phyloP scores from a whole-genome alignment of 2,329 filamentous ascomycete species.

The Lasiodiplodia theobromae region DNA sequence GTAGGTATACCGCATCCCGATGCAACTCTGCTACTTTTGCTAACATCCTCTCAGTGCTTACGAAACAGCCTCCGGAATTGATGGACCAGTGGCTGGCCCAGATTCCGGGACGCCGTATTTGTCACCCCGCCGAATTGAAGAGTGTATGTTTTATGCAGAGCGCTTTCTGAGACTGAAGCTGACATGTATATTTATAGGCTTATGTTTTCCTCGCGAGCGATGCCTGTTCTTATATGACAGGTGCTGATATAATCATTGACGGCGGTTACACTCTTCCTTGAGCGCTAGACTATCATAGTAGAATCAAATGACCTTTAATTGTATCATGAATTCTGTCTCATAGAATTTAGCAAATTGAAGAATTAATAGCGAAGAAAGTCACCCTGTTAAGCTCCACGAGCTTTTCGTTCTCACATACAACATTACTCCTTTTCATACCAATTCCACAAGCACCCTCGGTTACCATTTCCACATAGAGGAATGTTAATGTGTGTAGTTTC shows the following conservation, averaged over 20 bases:
- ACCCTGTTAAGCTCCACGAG: no score
- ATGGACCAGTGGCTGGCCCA: constrained; percentile 22
- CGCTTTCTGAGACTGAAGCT: not conserved
- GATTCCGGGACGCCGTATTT: constrained; percentile 19
- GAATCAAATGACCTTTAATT: no score
- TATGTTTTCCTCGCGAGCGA: constrained; percentile 29
- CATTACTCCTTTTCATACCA: no score
- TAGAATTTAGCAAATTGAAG: no score
- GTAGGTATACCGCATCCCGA: not conserved
- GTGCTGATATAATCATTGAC: constrained; percentile 20
- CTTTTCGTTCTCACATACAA: no score
- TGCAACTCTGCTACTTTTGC: not conserved
- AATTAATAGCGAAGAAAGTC: no score
- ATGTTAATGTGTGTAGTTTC: no score
- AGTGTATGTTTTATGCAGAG: not conserved
- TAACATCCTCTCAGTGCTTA: not conserved
- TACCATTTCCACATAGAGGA: no score
- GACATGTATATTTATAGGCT: not conserved
- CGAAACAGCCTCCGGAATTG: constrained; percentile 14
- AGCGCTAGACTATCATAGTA: not conserved
- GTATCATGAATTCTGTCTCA: no score
- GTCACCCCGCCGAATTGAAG: constrained; percentile 15
- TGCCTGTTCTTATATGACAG: constrained; percentile 27
- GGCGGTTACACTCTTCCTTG: constrained; percentile 24
- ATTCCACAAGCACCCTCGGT: no score